These are phyloP conservation scores for Cryphonectria nitschkei DNA, from an alignment of 2,329 filamentous ascomycete genomes.

Conservation along the genomic window DNA sequence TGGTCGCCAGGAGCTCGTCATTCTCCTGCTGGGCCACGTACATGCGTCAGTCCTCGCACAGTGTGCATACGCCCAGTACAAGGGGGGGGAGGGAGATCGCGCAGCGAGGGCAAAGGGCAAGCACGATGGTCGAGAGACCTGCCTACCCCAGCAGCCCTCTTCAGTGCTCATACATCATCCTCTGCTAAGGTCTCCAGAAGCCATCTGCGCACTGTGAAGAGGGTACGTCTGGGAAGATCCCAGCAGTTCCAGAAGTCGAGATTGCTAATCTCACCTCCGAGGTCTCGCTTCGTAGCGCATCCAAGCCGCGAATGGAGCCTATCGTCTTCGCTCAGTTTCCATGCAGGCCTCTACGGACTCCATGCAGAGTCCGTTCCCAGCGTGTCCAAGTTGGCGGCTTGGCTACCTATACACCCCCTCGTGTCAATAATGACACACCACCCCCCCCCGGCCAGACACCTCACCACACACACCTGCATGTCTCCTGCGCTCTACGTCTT, in stretches of 20 bases:
- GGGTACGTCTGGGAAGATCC: background rate
- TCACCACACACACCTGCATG: background rate
- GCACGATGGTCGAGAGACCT: background rate
- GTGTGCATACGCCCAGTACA: background rate
- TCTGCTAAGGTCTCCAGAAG: background rate
- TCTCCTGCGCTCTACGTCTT: slow-evolving; percentile 10
- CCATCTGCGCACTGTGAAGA: slow-evolving; percentile 1
- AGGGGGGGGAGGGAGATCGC: background rate
- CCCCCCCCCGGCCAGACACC: background rate
- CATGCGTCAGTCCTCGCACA: background rate
- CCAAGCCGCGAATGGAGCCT: slow-evolving; percentile 12
- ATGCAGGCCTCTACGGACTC: background rate
- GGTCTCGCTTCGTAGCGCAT: slow-evolving; percentile 11
- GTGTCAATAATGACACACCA: slow-evolving; percentile 3
- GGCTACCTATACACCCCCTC: background rate
- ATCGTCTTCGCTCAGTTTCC: slow-evolving; percentile 18
- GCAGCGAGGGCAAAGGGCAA: background rate
- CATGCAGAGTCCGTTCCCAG: background rate
- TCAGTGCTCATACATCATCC: background rate
- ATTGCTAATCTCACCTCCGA: slow-evolving; percentile 30
- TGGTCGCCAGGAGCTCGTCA: slow-evolving; percentile 7
- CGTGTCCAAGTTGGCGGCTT: background rate
- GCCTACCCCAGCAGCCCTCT: background rate
- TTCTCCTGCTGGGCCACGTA: background rate
- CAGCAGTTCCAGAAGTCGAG: slow-evolving; percentile 19